Conservation (phyloP, 2,329 filamentous ascomycete species). For the Trichoderma breve region DNA sequence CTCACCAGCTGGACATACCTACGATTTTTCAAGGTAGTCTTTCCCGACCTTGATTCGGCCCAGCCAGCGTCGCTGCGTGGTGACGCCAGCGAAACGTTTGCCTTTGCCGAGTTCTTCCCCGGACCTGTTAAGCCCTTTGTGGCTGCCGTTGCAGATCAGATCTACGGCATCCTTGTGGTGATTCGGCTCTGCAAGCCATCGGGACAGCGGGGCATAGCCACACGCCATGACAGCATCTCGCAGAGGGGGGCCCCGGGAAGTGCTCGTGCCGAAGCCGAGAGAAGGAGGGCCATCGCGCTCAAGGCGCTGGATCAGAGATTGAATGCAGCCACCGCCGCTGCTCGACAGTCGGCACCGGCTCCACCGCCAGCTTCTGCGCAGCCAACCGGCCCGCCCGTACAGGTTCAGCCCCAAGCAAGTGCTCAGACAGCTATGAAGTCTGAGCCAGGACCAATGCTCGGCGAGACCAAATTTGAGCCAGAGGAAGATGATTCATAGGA, state of each 20-base stretch:
- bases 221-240: slow-evolving; percentile 58
- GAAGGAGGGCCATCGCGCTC: slow-evolving; percentile 81
- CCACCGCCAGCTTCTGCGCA: slow-evolving; percentile 30
- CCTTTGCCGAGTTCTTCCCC: slow-evolving; percentile 94
- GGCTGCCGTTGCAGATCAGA: slow-evolving; percentile 65
- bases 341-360: neutral
- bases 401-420: slow-evolving; percentile 54
- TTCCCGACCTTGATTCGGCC: slow-evolving; percentile 64
- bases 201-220: slow-evolving; percentile 73
- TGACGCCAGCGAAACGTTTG: slow-evolving; percentile 94
- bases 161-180: slow-evolving; percentile 74
- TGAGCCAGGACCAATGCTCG: slow-evolving; percentile 56
- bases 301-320: slow-evolving; percentile 90
- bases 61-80: slow-evolving; percentile 68
- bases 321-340: slow-evolving; percentile 69
- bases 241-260: slow-evolving; percentile 60
- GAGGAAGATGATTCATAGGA: slow-evolving; percentile 44
- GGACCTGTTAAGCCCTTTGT: slow-evolving; percentile 76
- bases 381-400: slow-evolving; percentile 54
- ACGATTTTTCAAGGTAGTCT: slow-evolving; percentile 83
- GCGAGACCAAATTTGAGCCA: slow-evolving; percentile 68
- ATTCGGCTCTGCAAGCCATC: slow-evolving; percentile 82
- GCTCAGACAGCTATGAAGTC: slow-evolving; percentile 59
- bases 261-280: slow-evolving; percentile 86
- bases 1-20: slow-evolving; percentile 92